These are phyloP conservation scores for Lentinus brumalis DNA, from an alignment of 768 basidiomycete species.

Conservation along the genomic window DNA sequence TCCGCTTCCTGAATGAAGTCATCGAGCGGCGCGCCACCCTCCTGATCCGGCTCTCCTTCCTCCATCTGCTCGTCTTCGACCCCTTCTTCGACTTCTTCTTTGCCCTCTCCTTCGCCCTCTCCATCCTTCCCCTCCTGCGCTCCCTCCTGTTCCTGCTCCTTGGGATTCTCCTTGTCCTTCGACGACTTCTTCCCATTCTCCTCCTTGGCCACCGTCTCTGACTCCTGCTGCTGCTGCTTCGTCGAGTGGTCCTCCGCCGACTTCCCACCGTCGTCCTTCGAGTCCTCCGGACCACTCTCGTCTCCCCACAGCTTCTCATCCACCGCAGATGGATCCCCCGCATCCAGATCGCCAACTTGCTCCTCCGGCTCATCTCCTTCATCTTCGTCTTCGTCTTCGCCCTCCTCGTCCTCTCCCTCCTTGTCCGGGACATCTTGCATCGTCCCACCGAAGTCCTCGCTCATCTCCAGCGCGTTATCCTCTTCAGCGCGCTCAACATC, in stretches of 20 bases:
- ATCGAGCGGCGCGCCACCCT: conserved; percentile 70
- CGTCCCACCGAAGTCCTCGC: conserved; percentile 83
- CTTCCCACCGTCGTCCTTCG: conserved; percentile 55
- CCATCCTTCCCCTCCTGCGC: conserved; percentile 16
- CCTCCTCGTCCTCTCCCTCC: conserved; percentile 45
- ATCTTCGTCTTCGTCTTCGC: conserved; percentile 49
- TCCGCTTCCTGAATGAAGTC: conserved; percentile 78
- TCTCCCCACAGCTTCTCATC: conserved; percentile 99
- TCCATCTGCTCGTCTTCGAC: conserved; percentile 27
- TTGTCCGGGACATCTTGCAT: conserved; percentile 82
- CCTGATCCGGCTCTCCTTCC: conserved; percentile 41
- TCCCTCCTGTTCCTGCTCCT: conserved; percentile 7
- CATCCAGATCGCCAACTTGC: conserved; percentile 79
- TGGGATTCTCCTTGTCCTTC: conserved; percentile 28
- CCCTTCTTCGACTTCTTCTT: conserved; percentile 31
- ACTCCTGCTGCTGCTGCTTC: conserved; percentile 46
- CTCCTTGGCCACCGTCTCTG: conserved; percentile 84
- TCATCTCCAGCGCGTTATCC: conserved; percentile 88
- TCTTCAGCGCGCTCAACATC: conserved; percentile 52
- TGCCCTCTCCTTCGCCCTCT: conserved; percentile 31
- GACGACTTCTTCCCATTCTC: conserved; percentile 34
- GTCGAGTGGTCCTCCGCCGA: conserved; percentile 62
- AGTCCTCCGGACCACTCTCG: conserved; percentile 60
- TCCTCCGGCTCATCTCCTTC: conserved; percentile 76
- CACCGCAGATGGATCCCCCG: conserved; percentile 77